These are phyloP conservation scores for Ceratobasidium sp. DNA, from an alignment of 1,284 basidiomycete genomes.

Conservation along the genomic window DNA sequence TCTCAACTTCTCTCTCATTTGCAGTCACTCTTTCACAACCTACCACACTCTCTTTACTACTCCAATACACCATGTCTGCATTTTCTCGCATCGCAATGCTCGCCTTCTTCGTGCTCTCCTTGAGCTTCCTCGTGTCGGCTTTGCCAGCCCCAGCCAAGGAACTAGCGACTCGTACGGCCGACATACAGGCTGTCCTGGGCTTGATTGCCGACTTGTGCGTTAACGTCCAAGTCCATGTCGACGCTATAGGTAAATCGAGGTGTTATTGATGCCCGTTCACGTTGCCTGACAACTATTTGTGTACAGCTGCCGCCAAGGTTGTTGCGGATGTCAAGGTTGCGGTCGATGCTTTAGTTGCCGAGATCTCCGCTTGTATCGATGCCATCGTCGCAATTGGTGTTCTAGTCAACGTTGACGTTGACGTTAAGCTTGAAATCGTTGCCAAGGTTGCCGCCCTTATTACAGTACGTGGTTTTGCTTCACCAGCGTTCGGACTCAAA, in stretches of 20 bases:
- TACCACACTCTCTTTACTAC: constrained; percentile 1
- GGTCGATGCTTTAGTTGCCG: background rate
- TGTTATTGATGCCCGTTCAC: too few relatives aligned
- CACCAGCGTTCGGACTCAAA: background rate
- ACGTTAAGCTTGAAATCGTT: background rate
- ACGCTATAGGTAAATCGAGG: constrained; percentile 1
- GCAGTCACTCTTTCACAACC: background rate
- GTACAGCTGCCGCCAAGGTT: background rate
- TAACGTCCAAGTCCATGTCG: background rate
- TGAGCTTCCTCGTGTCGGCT: constrained; percentile 22
- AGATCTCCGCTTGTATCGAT: background rate
- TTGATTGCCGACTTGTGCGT: background rate
- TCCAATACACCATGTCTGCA: background rate
- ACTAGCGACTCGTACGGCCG: background rate
- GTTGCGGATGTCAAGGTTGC: background rate
- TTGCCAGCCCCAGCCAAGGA: background rate
- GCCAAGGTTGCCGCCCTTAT: constrained; percentile 4
- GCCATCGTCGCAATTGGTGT: constrained; percentile 8
- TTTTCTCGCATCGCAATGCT: constrained; percentile 23
- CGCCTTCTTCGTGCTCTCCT: constrained; percentile 14
- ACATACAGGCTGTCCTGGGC: background rate
- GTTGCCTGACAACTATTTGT: background rate
- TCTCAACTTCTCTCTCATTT: background rate
- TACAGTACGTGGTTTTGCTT: background rate
- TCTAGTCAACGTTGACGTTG: background rate